Percentiles rank a stretch among this genome's conserved stretches.
Conservation (phyloP, 177 flowering plant species). For the Tripterygium wilfordii region DNA sequence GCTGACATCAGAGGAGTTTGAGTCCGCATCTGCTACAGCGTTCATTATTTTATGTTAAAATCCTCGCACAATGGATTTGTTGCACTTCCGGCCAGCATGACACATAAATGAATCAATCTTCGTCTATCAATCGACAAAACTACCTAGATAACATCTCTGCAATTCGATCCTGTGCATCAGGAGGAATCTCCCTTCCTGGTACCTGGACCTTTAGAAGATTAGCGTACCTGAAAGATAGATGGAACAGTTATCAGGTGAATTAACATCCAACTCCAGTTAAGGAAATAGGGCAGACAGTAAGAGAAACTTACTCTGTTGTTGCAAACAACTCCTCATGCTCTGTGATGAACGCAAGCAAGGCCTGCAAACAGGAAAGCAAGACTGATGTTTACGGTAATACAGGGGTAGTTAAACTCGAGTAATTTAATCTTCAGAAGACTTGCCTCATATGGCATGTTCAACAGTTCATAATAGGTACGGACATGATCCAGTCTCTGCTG, state of each 20-base stretch:
- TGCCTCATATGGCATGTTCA: constrained; percentile 98
- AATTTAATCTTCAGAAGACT: constrained; percentile 8
- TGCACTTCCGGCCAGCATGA: no score
- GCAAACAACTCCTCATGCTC: constrained; percentile 82
- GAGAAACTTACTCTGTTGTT: constrained; percentile 62
- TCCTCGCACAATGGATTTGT: no score
- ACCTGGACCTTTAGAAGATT: constrained; percentile 81
- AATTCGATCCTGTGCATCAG: constrained; percentile 70
- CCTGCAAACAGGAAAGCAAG: constrained; percentile 43
- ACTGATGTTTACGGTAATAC: background rate
- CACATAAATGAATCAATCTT: background rate
- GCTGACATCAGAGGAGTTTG: no score
- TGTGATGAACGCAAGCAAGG: constrained; percentile 82
- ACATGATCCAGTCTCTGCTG: constrained; percentile 87
- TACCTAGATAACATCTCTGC: constrained; percentile 58
- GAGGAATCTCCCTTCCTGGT: constrained; percentile 91
- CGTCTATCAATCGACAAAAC: constrained; percentile 1
- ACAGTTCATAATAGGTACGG: constrained; percentile 86
- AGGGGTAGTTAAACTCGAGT: no score
- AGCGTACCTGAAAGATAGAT: constrained; percentile 49
- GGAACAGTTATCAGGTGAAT: no score
- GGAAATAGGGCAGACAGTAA: background rate
- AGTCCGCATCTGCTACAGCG: no score
- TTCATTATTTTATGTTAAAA: no score
- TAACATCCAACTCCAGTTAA: no score